Base-by-base conservation (phyloP, 2,329 filamentous ascomycete genomes). In the Arthroderma uncinatum region DNA sequence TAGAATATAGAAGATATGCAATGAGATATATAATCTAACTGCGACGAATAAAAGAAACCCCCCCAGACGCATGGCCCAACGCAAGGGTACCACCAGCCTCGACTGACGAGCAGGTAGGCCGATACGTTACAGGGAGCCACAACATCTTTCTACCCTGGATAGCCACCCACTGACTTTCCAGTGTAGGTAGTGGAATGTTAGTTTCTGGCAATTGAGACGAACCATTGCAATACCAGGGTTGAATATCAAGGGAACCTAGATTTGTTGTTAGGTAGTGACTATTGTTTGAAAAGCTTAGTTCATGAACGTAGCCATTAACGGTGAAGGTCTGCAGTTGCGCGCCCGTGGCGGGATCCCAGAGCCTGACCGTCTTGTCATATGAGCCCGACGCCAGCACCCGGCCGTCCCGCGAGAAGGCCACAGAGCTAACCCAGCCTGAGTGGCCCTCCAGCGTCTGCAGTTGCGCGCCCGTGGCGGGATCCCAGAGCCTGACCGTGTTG, bases 321-420 rank as follows among this genome's bases (percentile, higher is more conserved):
- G 7, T 28, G 5, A 97, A 81, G 33, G 90, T 79, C n/a, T 88
- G 86, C 2, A 97, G 77, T 0, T 92, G 91, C 70, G 97, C 96
- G 6, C 79, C 87, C 2, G 85, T 84, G 8, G 84, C 78, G 16
- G 44, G 16, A 53, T 59, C 30, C 57, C 57, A 59, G 25, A 59
- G 44, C 44, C 16, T 53, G 40, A 52, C 37, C 42, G n/a, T n/a
- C n/a, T 36, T 16, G 28, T 30, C 7, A 3, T 30, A 4, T 7
- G 28, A 30, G 28, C 28, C 28, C 28, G 28, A 30, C 4, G 28
- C 28, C 28, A 30, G 94, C 6, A 47, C 19, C 14, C n/a, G 9
- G 52, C 33, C 14, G 34, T 28, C 30, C 8, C 19, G 19, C 14
- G 57, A 58, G 42, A 55, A 58, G 21, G 40, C 40, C 25, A 56